Evolutionary conservation across 2,329 filamentous ascomycete species (phyloP).

Genomic region (Tolypocladium ovalisporum): DNA sequence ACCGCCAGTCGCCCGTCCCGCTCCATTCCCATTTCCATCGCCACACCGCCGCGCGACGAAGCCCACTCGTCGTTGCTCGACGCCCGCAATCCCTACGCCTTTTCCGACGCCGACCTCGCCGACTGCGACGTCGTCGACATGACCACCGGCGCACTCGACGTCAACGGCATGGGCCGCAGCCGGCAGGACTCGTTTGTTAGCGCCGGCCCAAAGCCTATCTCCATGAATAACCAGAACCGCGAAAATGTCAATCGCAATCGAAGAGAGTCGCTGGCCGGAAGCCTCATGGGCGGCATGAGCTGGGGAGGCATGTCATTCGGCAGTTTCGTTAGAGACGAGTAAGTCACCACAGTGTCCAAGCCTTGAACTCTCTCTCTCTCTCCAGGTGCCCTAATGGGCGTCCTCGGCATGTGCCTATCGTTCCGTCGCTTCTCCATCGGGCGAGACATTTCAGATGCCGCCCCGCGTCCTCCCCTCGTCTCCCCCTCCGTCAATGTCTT

Average conservation of each 20-base stretch:
- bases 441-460: conserved; percentile 1
- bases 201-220: conserved; percentile 55
- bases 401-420: not conserved
- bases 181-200: conserved; percentile 57
- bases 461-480: not conserved
- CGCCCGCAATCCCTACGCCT: conserved; percentile 12
- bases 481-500: not conserved
- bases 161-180: conserved; percentile 42
- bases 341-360: too few relatives aligned
- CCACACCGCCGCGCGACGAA: conserved; percentile 12
- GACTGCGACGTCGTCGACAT: conserved; percentile 32
- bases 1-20: conserved; percentile 9
- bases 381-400: not conserved
- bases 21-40: conserved; percentile 23
- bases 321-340: conserved; percentile 98
- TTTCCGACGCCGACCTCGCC: conserved; percentile 14
- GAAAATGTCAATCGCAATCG: conserved; percentile 45
- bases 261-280: conserved; percentile 52
- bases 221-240: conserved; percentile 53
- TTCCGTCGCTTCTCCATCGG: not conserved
- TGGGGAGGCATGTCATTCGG: conserved; percentile 95
- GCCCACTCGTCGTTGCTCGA: conserved; percentile 12
- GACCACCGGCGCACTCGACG: conserved; percentile 50
- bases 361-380: too few relatives aligned
- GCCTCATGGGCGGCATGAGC: conserved; percentile 74